Evolutionary conservation across 192 early-diverging fungal genomes (phyloP).

Genomic region (Backusella parvicylindrica): DNA sequence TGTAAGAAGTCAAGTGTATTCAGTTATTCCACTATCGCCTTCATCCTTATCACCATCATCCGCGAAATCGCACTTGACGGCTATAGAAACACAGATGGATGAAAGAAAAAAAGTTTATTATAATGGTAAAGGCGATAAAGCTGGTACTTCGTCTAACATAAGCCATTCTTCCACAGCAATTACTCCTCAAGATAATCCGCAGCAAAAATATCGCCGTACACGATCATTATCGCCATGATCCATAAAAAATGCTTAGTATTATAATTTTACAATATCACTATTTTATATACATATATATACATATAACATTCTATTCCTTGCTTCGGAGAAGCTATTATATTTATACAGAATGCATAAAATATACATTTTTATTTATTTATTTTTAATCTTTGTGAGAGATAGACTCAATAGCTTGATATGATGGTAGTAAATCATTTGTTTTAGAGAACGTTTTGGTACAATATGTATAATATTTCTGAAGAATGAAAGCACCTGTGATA

Average conservation of each 20-base stretch:
- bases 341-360: not conserved
- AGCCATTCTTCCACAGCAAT: not conserved
- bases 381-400: not conserved
- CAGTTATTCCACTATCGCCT: not conserved
- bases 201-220: not conserved
- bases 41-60: conserved; percentile 12
- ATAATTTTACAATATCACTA: not conserved
- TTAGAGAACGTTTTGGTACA: not conserved
- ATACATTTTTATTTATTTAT: not conserved
- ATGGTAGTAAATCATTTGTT: not conserved
- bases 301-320: not conserved
- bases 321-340: not conserved
- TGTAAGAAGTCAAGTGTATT: not conserved
- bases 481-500: not conserved
- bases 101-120: not conserved
- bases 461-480: not conserved
- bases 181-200: not conserved
- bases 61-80: conserved; percentile 13
- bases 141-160: not conserved
- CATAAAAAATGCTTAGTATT: not conserved
- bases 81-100: conserved; percentile 22
- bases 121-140: not conserved
- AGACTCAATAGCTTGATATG: not conserved
- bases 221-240: not conserved
- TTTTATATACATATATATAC: not conserved